These are phyloP conservation scores for Penicillium diatomitis DNA, from an alignment of 495 filamentous ascomycete genomes.

Conservation along the genomic window DNA sequence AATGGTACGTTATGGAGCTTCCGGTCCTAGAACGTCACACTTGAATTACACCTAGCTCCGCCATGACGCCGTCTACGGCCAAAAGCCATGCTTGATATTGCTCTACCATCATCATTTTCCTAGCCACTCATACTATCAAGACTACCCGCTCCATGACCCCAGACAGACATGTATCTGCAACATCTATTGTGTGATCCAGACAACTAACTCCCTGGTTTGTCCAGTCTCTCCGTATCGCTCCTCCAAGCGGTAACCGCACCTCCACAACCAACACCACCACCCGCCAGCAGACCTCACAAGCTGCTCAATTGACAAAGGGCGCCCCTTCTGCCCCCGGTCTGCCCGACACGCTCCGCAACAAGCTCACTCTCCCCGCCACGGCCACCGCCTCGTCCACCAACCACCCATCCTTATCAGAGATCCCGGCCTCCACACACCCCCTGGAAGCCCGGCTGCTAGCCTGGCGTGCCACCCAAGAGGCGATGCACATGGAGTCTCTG, in stretches of 20 bases:
- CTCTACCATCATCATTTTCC: background rate
- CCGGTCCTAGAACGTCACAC: slow-evolving; percentile 4
- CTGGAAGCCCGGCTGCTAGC: slow-evolving; percentile 78
- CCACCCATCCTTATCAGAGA: slow-evolving; percentile 20
- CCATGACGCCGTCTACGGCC: too few species aligned
- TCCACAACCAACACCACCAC: slow-evolving; percentile 49
- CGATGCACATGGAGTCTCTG: slow-evolving; percentile 76
- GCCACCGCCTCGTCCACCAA: slow-evolving; percentile 37
- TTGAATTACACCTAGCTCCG: background rate
- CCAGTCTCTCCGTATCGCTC: slow-evolving; percentile 85
- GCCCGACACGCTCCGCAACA: slow-evolving; percentile 82
- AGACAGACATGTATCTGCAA: background rate
- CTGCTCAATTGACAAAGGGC: slow-evolving; percentile 39
- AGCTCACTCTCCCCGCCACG: slow-evolving; percentile 49
- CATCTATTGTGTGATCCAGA: background rate
- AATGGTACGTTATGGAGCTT: slow-evolving; percentile 30
- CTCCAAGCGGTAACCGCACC: slow-evolving; percentile 48
- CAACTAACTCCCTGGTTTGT: slow-evolving; percentile 10
- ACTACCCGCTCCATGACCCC: background rate
- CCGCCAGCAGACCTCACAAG: slow-evolving; percentile 22
- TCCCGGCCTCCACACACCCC: slow-evolving; percentile 63
- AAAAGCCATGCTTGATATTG: background rate
- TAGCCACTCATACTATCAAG: background rate
- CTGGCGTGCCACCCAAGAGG: slow-evolving; percentile 80
- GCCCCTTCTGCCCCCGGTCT: slow-evolving; percentile 87